Evolutionary conservation across 768 basidiomycete genomes (phyloP).

Genomic region (Suillus lakei): DNA sequence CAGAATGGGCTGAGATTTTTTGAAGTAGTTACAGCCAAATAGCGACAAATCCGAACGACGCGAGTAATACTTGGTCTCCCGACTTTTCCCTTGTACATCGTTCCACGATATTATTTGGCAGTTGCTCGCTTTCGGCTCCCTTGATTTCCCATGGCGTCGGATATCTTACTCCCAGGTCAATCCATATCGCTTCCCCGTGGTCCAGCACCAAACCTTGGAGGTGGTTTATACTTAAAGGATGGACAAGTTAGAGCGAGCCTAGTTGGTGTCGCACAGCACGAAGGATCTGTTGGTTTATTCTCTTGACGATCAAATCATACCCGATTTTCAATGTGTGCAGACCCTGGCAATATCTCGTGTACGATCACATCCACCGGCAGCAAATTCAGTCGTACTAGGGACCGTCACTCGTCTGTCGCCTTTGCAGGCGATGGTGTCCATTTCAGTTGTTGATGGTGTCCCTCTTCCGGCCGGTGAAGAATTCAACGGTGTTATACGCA

Average conservation of each 20-base stretch:
- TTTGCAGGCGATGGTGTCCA: conserved; percentile 79
- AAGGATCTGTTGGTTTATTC: conserved; percentile 67
- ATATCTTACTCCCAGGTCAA: conserved; percentile 75
- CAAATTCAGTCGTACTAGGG: conserved; percentile 81
- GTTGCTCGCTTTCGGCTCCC: conserved; percentile 7
- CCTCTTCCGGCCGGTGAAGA: conserved; percentile 86
- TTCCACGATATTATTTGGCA: conserved; percentile 11
- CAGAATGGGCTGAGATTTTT: conserved; percentile 23
- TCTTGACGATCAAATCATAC: conserved; percentile 19
- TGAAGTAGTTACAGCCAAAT: conserved; percentile 40
- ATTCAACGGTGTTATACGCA: conserved; percentile 86
- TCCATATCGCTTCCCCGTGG: conserved; percentile 62
- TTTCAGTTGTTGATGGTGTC: conserved; percentile 85
- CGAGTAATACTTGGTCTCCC: conserved; percentile 9
- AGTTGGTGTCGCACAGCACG: conserved; percentile 61
- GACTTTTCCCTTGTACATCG: conserved; percentile 16
- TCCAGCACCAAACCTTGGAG: conserved; percentile 61
- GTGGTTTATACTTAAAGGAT: conserved; percentile 69
- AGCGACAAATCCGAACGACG: conserved; percentile 27
- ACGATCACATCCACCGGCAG: conserved; percentile 73
- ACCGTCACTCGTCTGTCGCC: conserved; percentile 84
- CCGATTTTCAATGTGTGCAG: conserved; percentile 38
- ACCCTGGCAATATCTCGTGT: conserved; percentile 65
- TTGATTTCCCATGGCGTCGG: conserved; percentile 32
- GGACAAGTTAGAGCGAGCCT: conserved; percentile 71